phyloP scores from a whole-genome alignment of 2,329 filamentous ascomycete species.

The Dothistroma septosporum region DNA sequence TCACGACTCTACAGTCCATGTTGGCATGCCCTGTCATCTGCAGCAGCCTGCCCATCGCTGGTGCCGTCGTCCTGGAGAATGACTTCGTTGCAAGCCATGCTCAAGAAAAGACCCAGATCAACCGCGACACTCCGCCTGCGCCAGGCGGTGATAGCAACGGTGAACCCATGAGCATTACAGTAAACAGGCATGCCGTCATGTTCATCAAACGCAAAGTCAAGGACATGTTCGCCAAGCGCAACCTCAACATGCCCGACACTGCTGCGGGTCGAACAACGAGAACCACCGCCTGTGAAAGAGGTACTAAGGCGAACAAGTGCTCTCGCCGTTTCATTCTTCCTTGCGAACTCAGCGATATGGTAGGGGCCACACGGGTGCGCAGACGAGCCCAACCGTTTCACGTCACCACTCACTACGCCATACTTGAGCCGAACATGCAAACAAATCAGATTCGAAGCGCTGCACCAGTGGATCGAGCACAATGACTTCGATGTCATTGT shows the following conservation, averaged over 20 bases:
- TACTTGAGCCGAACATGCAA: background rate
- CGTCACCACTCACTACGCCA: background rate
- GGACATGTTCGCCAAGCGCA: no score
- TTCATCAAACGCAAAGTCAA: no score
- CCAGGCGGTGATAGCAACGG: no score
- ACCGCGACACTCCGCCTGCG: no score
- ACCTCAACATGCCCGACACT: no score
- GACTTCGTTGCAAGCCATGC: background rate
- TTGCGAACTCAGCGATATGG: background rate
- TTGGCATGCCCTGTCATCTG: no score
- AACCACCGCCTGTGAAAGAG: background rate
- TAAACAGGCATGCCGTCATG: no score
- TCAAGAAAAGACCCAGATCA: no score
- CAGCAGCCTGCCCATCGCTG: background rate
- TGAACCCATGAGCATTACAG: no score
- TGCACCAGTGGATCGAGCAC: no score
- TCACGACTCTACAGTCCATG: background rate
- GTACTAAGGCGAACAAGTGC: background rate
- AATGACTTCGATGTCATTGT: no score
- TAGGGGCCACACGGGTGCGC: background rate
- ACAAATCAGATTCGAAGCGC: background rate
- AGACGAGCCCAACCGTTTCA: background rate
- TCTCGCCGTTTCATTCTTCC: background rate
- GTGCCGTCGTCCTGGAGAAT: background rate
- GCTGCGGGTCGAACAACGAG: background rate